phyloP scores from a whole-genome alignment of 108 stramenopile genomes.

The Discostella pseudostelligera region DNA sequence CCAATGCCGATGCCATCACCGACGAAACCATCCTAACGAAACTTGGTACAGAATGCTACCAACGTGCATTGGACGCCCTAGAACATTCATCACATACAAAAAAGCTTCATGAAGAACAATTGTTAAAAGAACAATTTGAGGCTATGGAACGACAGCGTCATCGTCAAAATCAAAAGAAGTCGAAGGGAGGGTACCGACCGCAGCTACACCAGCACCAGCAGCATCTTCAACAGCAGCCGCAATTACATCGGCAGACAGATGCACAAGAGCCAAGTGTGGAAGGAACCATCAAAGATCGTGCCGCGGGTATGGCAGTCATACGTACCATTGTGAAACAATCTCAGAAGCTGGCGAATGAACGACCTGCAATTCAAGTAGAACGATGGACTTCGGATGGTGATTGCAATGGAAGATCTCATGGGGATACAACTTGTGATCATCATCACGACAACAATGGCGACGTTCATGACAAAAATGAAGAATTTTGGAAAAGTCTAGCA shows the following conservation, averaged over 20 bases:
- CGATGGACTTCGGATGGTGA: conserved; percentile 10
- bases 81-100: neutral
- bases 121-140: conserved; percentile 21
- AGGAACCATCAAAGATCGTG: conserved; percentile 25
- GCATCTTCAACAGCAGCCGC: neutral
- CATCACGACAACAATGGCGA: neutral
- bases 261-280: conserved; percentile 11
- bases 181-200: neutral
- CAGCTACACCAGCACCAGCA: neutral
- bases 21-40: neutral
- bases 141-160: conserved; percentile 44
- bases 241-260: neutral
- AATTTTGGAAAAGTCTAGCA: conserved; percentile 40
- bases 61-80: neutral
- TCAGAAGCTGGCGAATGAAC: conserved; percentile 22
- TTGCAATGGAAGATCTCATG: too few species aligned
- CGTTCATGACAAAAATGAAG: conserved; percentile 8
- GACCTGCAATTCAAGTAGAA: neutral
- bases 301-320: conserved; percentile 63
- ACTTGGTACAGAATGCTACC: neutral
- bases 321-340: conserved; percentile 67
- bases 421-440: too few species aligned
- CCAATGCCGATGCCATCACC: neutral
- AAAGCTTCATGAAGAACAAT: neutral
- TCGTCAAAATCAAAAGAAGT: neutral